Evolutionary conservation across 1,139 yeast species (phyloP).

Genomic region (Suhomyces yuchorum): DNA sequence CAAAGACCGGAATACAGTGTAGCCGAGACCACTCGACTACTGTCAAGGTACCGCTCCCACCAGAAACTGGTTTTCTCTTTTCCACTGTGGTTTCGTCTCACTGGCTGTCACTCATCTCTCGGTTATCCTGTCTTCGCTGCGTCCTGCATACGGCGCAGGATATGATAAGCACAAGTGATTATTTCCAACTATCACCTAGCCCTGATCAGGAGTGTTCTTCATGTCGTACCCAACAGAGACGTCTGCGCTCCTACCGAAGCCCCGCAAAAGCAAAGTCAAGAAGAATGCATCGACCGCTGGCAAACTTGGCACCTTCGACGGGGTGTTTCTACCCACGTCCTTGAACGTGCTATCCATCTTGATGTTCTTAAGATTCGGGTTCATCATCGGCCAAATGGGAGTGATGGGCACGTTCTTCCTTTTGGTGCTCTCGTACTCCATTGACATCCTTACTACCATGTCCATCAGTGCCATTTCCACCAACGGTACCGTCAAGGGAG

Average conservation of each 20-base stretch:
- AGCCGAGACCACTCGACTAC: too few relatives aligned
- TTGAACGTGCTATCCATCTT: constrained; percentile 75
- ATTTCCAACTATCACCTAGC: not conserved
- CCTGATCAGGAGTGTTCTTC: not conserved
- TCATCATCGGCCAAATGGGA: constrained; percentile 79
- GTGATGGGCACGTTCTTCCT: constrained; percentile 61
- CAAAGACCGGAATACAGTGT: too few relatives aligned
- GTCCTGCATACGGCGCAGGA: not conserved
- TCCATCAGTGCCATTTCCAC: constrained; percentile 81
- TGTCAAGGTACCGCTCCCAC: too few relatives aligned
- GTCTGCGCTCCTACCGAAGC: constrained; percentile 13
- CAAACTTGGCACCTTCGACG: constrained; percentile 72
- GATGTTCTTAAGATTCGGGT: constrained; percentile 81
- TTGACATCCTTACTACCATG: constrained; percentile 67
- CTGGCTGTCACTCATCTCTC: not conserved
- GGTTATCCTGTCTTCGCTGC: not conserved
- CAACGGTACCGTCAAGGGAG: constrained; percentile 81
- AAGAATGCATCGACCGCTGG: constrained; percentile 10
- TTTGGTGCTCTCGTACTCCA: constrained; percentile 61
- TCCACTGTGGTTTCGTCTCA: too few relatives aligned
- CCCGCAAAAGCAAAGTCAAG: constrained; percentile 8
- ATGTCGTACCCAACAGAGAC: constrained; percentile 14
- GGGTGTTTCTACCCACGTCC: constrained; percentile 78
- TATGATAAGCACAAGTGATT: not conserved
- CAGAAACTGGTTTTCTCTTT: too few relatives aligned